A percentile compares a stretch with the other conserved stretches of the same genome.
Evolutionary conservation across 2,329 filamentous ascomycete species (phyloP).

Genomic region (Tolypocladium tropicale): DNA sequence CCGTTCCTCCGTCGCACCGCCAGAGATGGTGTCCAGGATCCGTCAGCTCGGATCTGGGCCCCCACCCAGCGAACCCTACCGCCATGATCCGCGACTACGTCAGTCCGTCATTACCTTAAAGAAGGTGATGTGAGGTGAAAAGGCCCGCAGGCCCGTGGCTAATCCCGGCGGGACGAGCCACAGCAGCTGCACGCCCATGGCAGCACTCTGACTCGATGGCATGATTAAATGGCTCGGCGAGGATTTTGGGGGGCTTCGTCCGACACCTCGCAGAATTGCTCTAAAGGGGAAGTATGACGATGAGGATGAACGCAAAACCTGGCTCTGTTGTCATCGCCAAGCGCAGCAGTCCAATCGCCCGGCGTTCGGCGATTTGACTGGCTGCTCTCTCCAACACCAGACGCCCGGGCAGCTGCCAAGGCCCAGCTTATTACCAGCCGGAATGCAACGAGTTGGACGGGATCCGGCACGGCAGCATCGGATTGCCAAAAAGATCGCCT

Average conservation of each 20-base stretch:
- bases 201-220: no score
- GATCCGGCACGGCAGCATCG: neutral
- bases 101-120: neutral
- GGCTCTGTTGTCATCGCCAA: neutral
- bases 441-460: neutral
- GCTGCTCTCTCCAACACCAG: no score
- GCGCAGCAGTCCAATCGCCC: neutral
- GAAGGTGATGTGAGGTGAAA: neutral
- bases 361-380: neutral
- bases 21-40: neutral
- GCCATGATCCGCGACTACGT: neutral
- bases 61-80: neutral
- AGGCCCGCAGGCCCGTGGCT: neutral
- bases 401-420: no score
- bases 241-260: no score
- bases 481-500: neutral
- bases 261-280: no score
- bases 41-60: neutral
- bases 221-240: neutral
- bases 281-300: neutral
- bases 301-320: neutral
- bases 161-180: neutral
- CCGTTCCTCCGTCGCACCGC: neutral
- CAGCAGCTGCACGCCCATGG: neutral
- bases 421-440: no score